Evolutionary conservation across 208 protist genomes (phyloP), one percentile per base, ranked within the genome.

Genomic region (Phytomonas sp.): DNA sequence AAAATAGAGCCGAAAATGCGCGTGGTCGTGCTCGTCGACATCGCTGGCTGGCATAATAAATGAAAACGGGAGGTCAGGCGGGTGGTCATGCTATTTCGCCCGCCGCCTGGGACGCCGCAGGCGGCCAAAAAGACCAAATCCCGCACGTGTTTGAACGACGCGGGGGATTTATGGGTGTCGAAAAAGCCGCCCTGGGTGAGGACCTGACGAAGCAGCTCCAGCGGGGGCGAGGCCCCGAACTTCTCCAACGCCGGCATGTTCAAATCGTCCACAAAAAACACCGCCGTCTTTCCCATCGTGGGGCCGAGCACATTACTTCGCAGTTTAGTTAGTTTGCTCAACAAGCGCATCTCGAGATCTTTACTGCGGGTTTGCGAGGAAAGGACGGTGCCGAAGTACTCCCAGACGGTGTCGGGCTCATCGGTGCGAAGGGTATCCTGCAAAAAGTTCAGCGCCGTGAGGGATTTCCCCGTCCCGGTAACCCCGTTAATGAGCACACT

Each of bases 1-100:
- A 99, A 80, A 66, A 99, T 99, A 60, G 94, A 98, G 33, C 84
- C 80, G 72, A 99, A 99, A 59, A 99, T 99, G 63, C 84, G 88
- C 34, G 74, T 85, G 49, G 97, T 86, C 30, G 91, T 96, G 11
- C 74, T 52, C 63, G 93, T 78, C 45, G 87, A 85, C 71, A 99
- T 78, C 36, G 92, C 87, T 2, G 93, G 87, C 77, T 98, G 97
- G 71, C 88, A 94, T 23, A 99, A 70, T 30, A 98, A 64, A 82
- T 95, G 92, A 63, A 99, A 98, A 45, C 94, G 85, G 11, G 95
- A 94, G 29, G 92, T 94, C 31, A 98, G 94, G 10, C 98, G 83
- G 66, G 86, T 80, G 36, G 96, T 97, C 71, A 98, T 87, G 34
- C 91, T 76, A 77, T 97, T 98, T 56, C 96, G 84, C 32, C 97